Conservation (phyloP, 1,284 basidiomycete genomes). For the Trametes versicolor region DNA sequence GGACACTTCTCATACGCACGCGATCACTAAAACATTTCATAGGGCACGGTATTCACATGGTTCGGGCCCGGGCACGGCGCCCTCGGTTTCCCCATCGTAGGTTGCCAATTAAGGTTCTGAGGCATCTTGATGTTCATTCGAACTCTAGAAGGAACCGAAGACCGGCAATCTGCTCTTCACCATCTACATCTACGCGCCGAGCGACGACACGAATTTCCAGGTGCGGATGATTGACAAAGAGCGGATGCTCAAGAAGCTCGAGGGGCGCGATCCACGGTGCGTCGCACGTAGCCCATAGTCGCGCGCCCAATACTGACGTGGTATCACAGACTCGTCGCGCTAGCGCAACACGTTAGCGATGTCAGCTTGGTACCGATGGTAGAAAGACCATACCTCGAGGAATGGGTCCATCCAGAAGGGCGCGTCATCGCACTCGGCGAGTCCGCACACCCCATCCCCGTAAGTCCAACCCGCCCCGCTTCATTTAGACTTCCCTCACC, state of each 20-base stretch:
- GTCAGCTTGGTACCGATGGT: constrained; percentile 28
- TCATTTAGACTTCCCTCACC: not conserved
- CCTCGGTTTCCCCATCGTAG: constrained; percentile 33
- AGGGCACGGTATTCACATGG: constrained; percentile 35
- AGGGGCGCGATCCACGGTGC: constrained; percentile 29
- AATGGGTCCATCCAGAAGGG: constrained; percentile 42
- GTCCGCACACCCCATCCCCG: constrained; percentile 63
- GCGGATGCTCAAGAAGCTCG: constrained; percentile 14
- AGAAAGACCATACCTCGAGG: constrained; percentile 34
- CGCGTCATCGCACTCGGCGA: constrained; percentile 43
- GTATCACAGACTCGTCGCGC: constrained; percentile 27
- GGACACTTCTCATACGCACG: not conserved
- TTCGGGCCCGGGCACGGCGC: constrained; percentile 29
- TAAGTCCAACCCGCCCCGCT: constrained; percentile 40
- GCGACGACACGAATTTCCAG: not conserved
- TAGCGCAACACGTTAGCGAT: constrained; percentile 24
- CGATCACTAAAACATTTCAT: not conserved
- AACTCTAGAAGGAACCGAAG: constrained; percentile 14
- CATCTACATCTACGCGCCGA: constrained; percentile 21
- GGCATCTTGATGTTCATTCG: not conserved
- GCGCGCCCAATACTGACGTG: not conserved
- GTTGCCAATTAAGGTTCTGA: not conserved
- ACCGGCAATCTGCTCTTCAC: constrained; percentile 20
- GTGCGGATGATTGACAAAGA: constrained; percentile 1
- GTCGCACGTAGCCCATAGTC: not conserved